A percentile compares a stretch with the other conserved stretches of the same genome.
These are phyloP conservation scores for Stagonosporopsis vannaccii DNA, from an alignment of 2,329 filamentous ascomycete species.

Conservation along the genomic window DNA sequence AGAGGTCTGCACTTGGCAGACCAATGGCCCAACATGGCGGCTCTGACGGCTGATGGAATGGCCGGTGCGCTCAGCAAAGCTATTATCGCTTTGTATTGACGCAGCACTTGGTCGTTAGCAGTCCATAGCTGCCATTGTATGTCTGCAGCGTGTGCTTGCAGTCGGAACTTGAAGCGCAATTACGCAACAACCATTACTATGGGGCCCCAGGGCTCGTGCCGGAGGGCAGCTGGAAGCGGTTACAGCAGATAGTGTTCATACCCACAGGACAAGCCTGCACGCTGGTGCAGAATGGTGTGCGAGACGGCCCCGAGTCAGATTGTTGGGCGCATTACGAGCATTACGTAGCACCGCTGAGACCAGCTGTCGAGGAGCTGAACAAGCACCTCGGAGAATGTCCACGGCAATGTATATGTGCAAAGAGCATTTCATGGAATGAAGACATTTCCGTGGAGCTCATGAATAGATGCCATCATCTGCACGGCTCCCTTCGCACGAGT, in stretches of 20 bases:
- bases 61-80: not conserved
- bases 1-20: not conserved
- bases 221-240: not conserved
- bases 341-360: conserved; percentile 10
- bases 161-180: not conserved
- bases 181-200: not conserved
- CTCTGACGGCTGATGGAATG: not conserved
- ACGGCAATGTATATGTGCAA: not conserved
- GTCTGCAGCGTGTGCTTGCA: not conserved
- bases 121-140: not conserved
- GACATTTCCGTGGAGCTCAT: not conserved
- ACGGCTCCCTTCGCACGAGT: conserved; percentile 6
- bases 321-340: conserved; percentile 14
- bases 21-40: not conserved
- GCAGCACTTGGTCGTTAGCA: not conserved
- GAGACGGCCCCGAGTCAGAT: conserved; percentile 2
- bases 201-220: not conserved
- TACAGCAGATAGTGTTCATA: not conserved
- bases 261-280: not conserved
- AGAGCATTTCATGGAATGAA: not conserved
- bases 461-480: too few species aligned
- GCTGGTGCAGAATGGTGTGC: conserved; percentile 8
- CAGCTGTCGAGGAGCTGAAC: not conserved
- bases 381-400: not conserved
- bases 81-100: not conserved